A percentile compares a stretch with the other conserved stretches of the same genome.
phyloP scores from a whole-genome alignment of 129 eudicot genomes.

The Deinandra increscens region DNA sequence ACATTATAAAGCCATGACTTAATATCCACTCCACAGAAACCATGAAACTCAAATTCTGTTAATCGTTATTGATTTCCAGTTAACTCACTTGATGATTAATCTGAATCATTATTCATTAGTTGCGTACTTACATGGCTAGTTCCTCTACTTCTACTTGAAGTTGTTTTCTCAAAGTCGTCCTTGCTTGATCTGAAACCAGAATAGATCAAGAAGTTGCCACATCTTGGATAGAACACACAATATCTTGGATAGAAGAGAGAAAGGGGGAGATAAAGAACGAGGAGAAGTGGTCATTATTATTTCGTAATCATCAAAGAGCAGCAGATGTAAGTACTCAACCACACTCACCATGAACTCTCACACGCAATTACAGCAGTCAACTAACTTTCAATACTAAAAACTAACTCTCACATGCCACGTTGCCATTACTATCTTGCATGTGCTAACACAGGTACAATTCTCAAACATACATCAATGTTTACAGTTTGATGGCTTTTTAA shows the following conservation, averaged over 20 bases:
- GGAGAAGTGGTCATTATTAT: no score
- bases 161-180: background rate
- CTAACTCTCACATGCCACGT: background rate
- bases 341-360: background rate
- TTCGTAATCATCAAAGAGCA: no score
- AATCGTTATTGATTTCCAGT: background rate
- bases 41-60: constrained; percentile 17
- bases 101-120: background rate
- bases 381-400: background rate
- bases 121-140: background rate
- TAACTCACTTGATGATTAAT: background rate
- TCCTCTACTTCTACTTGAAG: background rate
- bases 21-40: background rate
- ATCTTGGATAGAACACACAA: no score
- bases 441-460: background rate
- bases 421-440: background rate
- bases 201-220: background rate
- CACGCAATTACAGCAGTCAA: background rate
- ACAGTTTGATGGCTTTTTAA: background rate
- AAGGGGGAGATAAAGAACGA: no score
- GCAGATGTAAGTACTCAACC: background rate
- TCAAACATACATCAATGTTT: background rate
- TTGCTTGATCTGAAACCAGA: background rate
- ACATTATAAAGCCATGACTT: constrained; percentile 20
- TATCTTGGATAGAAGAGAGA: no score